Percentiles rank a stretch among this genome's conserved stretches.
Conservation (phyloP, 495 filamentous ascomycete genomes). For the Immersiella caudata region DNA sequence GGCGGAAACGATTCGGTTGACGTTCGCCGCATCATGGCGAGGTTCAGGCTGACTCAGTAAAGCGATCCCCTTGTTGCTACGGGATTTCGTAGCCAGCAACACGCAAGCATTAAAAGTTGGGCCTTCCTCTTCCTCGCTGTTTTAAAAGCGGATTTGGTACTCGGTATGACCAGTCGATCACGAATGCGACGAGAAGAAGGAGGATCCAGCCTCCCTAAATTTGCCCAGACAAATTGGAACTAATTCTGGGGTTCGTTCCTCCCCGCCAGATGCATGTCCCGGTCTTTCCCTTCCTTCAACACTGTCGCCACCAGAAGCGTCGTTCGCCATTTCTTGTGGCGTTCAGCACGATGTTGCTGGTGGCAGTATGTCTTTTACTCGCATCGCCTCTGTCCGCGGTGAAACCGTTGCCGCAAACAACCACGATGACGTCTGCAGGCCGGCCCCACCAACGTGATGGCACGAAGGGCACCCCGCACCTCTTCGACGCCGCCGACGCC, state of each 20-base stretch:
- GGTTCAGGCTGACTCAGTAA: neutral
- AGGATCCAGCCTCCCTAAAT: conserved; percentile 3
- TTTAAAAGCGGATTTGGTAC: neutral
- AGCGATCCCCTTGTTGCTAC: neutral
- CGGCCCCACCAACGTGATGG: neutral
- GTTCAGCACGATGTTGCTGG: conserved; percentile 14
- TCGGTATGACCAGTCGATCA: neutral
- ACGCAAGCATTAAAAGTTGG: neutral
- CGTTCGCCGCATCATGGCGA: neutral
- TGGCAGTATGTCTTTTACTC: conserved; percentile 4
- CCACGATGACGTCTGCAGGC: conserved; percentile 8
- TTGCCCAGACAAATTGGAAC: conserved; percentile 5
- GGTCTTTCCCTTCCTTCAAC: conserved; percentile 1
- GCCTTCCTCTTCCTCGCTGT: neutral
- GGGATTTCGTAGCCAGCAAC: neutral
- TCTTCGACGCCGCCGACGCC: neutral
- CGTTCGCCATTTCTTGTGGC: conserved; percentile 1
- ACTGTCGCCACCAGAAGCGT: conserved; percentile 6
- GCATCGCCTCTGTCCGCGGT: conserved; percentile 11
- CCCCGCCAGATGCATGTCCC: neutral
- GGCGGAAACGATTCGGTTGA: conserved; percentile 2
- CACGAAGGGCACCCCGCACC: conserved; percentile 1
- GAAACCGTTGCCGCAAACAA: neutral
- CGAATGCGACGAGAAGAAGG: neutral
- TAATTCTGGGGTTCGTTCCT: neutral